Base-by-base conservation (phyloP, 1,139 yeast species). In the Pichia norvegensis region DNA sequence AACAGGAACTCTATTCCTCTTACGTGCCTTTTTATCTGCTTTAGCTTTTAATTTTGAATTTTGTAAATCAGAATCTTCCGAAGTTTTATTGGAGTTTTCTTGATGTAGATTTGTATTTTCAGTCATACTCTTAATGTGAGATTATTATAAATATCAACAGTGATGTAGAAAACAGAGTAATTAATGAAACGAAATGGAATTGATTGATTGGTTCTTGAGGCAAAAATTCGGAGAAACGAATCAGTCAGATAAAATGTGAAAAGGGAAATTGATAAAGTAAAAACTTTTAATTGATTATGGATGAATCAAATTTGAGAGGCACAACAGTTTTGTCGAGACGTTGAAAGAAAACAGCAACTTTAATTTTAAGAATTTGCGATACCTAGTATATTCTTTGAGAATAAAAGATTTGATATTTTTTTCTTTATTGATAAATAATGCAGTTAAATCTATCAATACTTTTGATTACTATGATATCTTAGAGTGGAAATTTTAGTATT, bases 1-100 rank as follows among this genome's bases (percentile, higher is more conserved):
- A 10, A 69, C 64, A 1, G 75, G 74, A 1, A 70, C 72, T 49
- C 75, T 62, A 51, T 70, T 69, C 49, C 75, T 61, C 54, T 69
- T 71, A 45, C 65, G 55, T 37, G 58, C 56, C 40, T 58, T 43
- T 53, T 52, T 29, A 20, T 38, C 22, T 33, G 25, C 11, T 17
- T 31, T 31, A 7, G 9, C 4, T 31, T 16, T 17, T 14, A 14
- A n/a, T 29, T 11, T 11, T 3, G 33, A 29, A 8, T 27, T 3
- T 27, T 27, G 31, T 27, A 7, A 27, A 10, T 27, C 7, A 10
- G 5, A 7, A 27, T 27, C 31, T 4, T 27, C 14, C 6, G 16
- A 3, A 27, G 11, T 27, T 13, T 13, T 27, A 27, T 27, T 27
- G 3, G 31, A 14, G 14, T 27, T n/a, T 3, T 27, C 5, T 27